A percentile compares a stretch with the other conserved stretches of the same genome.
Evolutionary conservation across 768 basidiomycete species (phyloP).

Genomic region (Lactarius deliciosus): DNA sequence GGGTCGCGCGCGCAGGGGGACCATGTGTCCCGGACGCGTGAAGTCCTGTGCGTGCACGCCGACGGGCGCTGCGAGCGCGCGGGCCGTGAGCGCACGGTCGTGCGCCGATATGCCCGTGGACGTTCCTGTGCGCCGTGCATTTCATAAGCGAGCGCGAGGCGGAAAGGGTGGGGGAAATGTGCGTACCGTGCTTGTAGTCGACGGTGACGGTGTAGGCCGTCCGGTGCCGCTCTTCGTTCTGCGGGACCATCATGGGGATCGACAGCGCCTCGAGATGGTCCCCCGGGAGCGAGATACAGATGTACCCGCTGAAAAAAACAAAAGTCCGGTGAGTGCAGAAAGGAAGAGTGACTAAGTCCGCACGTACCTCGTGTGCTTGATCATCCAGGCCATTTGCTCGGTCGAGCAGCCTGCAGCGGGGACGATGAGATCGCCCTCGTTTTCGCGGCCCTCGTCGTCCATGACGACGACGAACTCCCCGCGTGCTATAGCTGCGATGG

Average conservation of each 20-base stretch:
- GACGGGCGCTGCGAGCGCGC: slow-evolving; percentile 70
- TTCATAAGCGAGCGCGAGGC: too few species aligned
- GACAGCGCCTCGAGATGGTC: slow-evolving; percentile 73
- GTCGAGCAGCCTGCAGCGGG: slow-evolving; percentile 82
- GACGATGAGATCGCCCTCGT: slow-evolving; percentile 95
- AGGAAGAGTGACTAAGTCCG: slow-evolving; percentile 30
- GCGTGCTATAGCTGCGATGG: slow-evolving; percentile 67
- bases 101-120: slow-evolving; percentile 97
- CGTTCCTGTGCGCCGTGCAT: slow-evolving; percentile 53
- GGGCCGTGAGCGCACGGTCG: slow-evolving; percentile 86
- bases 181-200: slow-evolving; percentile 83
- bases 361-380: slow-evolving; percentile 91
- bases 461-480: slow-evolving; percentile 96
- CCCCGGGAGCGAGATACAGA: slow-evolving; percentile 83
- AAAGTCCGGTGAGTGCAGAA: slow-evolving; percentile 16
- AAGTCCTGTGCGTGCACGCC: slow-evolving; percentile 64
- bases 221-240: slow-evolving; percentile 85
- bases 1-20: slow-evolving; percentile 82
- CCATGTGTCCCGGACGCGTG: slow-evolving; percentile 91
- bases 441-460: slow-evolving; percentile 95
- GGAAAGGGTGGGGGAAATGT: slow-evolving; percentile 7
- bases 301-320: slow-evolving; percentile 70
- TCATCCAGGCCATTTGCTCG: slow-evolving; percentile 99
- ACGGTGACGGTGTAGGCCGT: slow-evolving; percentile 97
- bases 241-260: slow-evolving; percentile 92